phyloP scores from a whole-genome alignment of 78 protist species.

The Protostelium mycophagum region DNA sequence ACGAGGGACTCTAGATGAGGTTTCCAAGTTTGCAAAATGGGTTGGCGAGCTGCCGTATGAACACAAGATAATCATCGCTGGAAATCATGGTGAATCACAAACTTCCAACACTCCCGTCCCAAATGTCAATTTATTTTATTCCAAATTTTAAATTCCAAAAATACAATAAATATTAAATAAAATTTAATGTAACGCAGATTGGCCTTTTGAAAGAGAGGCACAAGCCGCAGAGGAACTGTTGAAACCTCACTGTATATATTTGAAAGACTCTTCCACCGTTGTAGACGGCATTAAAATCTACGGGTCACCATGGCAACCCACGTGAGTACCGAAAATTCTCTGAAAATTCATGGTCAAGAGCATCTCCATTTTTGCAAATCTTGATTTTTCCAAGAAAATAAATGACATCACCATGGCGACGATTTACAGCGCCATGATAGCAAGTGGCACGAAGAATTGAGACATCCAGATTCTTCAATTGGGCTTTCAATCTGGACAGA shows the following conservation, averaged over 20 bases:
- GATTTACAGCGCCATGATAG: too few species aligned
- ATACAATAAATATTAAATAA: slow-evolving; percentile 1
- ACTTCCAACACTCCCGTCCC: neutral
- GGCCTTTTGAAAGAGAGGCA: neutral
- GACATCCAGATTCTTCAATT: neutral
- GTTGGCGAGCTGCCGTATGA: neutral
- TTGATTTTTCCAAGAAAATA: neutral
- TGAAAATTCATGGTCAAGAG: neutral
- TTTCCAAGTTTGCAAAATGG: neutral
- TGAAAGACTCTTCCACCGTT: neutral
- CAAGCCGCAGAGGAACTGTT: neutral
- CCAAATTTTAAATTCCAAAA: too few species aligned
- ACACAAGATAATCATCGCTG: slow-evolving; percentile 7
- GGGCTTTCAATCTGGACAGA: slow-evolving; percentile 10
- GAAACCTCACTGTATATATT: neutral
- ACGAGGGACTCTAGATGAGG: neutral
- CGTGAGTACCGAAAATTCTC: neutral
- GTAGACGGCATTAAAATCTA: neutral
- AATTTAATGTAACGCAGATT: neutral
- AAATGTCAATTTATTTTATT: neutral
- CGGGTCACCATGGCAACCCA: slow-evolving; percentile 14
- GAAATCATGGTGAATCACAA: slow-evolving; percentile 5
- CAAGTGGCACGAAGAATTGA: too few species aligned
- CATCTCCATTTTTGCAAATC: neutral
- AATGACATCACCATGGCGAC: too few species aligned